Percentiles rank a stretch among this genome's conserved stretches.
Conservation (phyloP, 352 stramenopile genomes). For the Plasmopara halstedii region DNA sequence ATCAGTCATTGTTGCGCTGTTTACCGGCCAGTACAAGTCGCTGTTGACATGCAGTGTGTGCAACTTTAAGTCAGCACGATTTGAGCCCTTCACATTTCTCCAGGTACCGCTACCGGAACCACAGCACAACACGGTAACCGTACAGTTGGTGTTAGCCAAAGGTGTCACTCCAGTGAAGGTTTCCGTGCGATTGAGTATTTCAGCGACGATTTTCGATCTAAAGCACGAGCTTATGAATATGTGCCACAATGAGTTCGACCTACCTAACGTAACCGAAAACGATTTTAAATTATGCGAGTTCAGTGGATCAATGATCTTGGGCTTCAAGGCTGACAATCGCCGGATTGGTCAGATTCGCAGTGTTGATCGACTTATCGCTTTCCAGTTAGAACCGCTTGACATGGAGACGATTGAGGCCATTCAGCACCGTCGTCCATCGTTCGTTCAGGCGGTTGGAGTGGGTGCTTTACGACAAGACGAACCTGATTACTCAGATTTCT, state of each 20-base stretch:
- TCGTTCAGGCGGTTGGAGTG: constrained; percentile 29
- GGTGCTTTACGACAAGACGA: constrained; percentile 31
- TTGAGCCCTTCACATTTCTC: constrained; percentile 91
- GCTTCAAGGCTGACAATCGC: constrained; percentile 82
- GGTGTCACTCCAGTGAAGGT: constrained; percentile 73
- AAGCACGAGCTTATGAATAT: constrained; percentile 82
- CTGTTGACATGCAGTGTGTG: constrained; percentile 94
- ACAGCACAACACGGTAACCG: constrained; percentile 76
- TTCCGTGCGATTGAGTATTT: constrained; percentile 72
- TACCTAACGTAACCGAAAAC: constrained; percentile 49
- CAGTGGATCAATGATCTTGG: constrained; percentile 80
- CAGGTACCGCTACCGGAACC: constrained; percentile 82
- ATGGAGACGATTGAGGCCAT: constrained; percentile 61
- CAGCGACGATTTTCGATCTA: constrained; percentile 78
- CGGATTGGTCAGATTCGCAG: constrained; percentile 80
- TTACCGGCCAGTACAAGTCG: constrained; percentile 99
- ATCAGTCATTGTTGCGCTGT: constrained; percentile 98
- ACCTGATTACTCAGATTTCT: constrained; percentile 39
- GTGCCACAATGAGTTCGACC: constrained; percentile 62
- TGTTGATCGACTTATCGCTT: constrained; percentile 80
- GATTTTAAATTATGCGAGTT: constrained; percentile 86
- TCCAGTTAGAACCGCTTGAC: constrained; percentile 73
- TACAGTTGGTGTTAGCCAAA: constrained; percentile 69
- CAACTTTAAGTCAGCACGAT: constrained; percentile 90
- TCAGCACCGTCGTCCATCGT: constrained; percentile 67